Base-by-base conservation (phyloP, 768 basidiomycete species). In the Naganishia randhawae region DNA sequence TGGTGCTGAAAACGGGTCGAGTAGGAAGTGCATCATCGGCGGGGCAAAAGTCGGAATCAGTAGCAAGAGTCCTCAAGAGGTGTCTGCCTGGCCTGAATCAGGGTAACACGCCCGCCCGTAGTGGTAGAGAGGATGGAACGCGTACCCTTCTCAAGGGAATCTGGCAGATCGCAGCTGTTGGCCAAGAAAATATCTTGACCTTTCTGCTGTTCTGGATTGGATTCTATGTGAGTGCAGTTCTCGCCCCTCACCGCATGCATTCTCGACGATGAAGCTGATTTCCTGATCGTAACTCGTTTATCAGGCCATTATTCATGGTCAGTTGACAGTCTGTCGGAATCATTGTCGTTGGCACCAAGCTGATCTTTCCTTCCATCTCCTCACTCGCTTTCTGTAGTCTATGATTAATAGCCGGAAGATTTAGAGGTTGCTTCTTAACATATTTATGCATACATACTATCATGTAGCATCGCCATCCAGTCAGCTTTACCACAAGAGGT, bases 181-280 rank as follows among this genome's bases (percentile, higher is more conserved):
- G 91, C 11, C 90, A 92, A 80, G 93, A 96, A 80, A 93, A 92
- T 71, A 82, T 88, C 19, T 91, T 92, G 74, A 91, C 91, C 3
- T 97, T 94, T 74, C 85, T 97, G 67, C 85, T 96, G 32, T 88
- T 89, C 25, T 97, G 93, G 93, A 97, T 93, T 39, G 82, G 95
- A 65, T 90, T 93, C 78, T 95, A 90, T 78, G 93, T 71, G 63
- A 65, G 70, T 71, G 33, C 19, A 11, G 31, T n/a, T 5, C 31
- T 29, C 50, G 13, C 22, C 22, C 25, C 7, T 35, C n/a, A 17
- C 29, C 50, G 9, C 37, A 37, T 35, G 8, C 1, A 17, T 50
- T 41, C 35, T 54, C 57, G 37, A 35, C 39, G 35, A n/a, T n/a
- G n/a, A n/a, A n/a, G n/a, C n/a, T n/a, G n/a, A n/a, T n/a, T n/a